These are phyloP conservation scores for Chaetomium strumarium DNA, from an alignment of 2,329 filamentous ascomycete genomes.

Conservation along the genomic window DNA sequence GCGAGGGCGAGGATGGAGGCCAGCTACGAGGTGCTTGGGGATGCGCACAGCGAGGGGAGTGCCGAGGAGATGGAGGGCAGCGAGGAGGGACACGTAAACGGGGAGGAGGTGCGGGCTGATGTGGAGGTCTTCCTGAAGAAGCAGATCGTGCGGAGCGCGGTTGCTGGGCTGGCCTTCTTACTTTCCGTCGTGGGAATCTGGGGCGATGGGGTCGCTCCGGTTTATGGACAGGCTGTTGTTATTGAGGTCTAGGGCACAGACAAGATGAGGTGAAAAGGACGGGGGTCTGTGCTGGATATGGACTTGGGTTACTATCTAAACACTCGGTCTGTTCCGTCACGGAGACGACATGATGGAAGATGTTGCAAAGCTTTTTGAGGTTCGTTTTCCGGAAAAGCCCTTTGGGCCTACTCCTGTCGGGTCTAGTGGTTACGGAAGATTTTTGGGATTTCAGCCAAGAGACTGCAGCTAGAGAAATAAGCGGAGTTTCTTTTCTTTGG, in stretches of 20 bases:
- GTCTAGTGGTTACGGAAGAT: not conserved
- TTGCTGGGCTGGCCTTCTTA: conserved; percentile 52
- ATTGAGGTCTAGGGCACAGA: conserved; percentile 8
- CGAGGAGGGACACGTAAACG: conserved; percentile 47
- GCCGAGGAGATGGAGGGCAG: conserved; percentile 42
- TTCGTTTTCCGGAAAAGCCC: not conserved
- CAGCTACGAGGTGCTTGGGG: conserved; percentile 60
- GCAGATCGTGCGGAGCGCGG: conserved; percentile 47
- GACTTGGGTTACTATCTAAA: not conserved
- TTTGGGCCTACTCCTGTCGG: not conserved
- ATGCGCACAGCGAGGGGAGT: conserved; percentile 29
- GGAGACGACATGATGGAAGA: not conserved
- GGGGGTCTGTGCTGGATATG: not conserved
- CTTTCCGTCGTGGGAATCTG: conserved; percentile 61
- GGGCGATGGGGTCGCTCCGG: conserved; percentile 47
- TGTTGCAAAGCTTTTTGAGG: not conserved
- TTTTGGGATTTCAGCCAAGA: not conserved
- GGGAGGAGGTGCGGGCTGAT: conserved; percentile 54
- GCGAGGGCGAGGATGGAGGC: conserved; percentile 53
- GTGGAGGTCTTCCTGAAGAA: conserved; percentile 51
- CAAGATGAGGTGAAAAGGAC: not conserved
- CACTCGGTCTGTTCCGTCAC: not conserved
- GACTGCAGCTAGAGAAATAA: conserved; percentile 12
- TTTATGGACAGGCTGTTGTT: conserved; percentile 17
- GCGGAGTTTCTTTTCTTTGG: not conserved